Base-by-base conservation (phyloP, 257 asterid genomes). In the Jacaranda copaia region DNA sequence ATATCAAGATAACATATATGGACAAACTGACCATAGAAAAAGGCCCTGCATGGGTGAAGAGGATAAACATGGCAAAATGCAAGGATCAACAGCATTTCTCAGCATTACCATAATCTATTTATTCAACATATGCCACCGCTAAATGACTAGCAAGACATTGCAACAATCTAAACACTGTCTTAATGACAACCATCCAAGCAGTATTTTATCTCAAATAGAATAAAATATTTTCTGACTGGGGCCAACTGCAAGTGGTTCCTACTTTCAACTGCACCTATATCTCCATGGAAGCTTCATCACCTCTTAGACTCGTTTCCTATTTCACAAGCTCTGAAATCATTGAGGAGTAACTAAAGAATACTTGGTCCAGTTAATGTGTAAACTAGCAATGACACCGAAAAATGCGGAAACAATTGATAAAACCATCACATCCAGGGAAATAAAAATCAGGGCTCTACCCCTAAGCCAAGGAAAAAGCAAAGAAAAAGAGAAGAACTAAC, bases 401-500 rank as follows among this genome's bases (percentile, higher is more conserved):
- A 4, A 6, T 25, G 32, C 32, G 32, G 32, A 25, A 25, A 25
- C 32, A 25, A 25, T 25, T 25, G 1, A 25, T 25, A 25, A 25
- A 25, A 25, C 32, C 32, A 2, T 25, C 32, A 70, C 15, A 42
- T 40, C 40, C 51, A 70, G 39, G 70, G 53, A 55, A n/a, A 9
- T 39, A 76, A 55, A 25, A 25, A 25, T 25, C 32, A 25, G 32
- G n/a, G 32, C 60, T 8, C 11, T 5, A 4, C 35, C n/a, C 12
- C 11, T 0, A 11, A 45, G 18, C 43, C 5, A 66, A 45, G 8
- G 18, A 58, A 71, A 8, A 15, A 12, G 3, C 3, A 49, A 51
- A 65, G 48, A 62, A 51, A n/a, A 15, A 57, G 6, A 71, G 8
- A 72, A 13, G 58, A 70, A 11, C 74, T 73, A 79, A 91, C 99